Conservation (phyloP, 495 filamentous ascomycete species). For the Chaetomium tenue region DNA sequence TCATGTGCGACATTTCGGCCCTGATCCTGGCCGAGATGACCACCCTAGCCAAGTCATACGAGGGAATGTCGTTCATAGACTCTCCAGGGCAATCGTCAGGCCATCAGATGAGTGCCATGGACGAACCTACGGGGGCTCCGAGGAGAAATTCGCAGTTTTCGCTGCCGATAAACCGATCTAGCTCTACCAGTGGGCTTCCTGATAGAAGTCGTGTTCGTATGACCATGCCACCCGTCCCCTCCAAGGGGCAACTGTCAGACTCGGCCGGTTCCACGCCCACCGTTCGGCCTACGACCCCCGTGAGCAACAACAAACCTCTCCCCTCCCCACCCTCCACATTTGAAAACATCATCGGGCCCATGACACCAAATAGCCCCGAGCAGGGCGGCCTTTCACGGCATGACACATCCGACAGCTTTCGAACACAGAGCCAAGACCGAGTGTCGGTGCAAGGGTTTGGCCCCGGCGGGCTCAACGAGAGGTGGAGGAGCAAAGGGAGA, state of each 20-base stretch:
- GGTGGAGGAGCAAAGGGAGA: constrained; percentile 77
- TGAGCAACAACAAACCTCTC: constrained; percentile 43
- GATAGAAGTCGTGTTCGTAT: constrained; percentile 61
- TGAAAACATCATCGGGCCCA: constrained; percentile 62
- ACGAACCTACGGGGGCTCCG: constrained; percentile 37
- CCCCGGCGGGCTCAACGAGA: constrained; percentile 66
- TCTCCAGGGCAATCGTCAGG: constrained; percentile 58
- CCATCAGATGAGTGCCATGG: constrained; percentile 41
- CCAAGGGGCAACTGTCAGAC: constrained; percentile 36
- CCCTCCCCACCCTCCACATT: constrained; percentile 66
- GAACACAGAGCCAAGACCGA: constrained; percentile 66
- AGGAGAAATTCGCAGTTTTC: constrained; percentile 58
- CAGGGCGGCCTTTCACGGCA: constrained; percentile 31
- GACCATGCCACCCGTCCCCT: constrained; percentile 68
- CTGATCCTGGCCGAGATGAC: constrained; percentile 83
- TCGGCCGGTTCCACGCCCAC: constrained; percentile 48
- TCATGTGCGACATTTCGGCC: constrained; percentile 89
- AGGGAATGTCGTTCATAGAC: constrained; percentile 74
- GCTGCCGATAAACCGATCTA: constrained; percentile 45
- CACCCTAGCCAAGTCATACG: constrained; percentile 78
- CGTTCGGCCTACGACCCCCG: constrained; percentile 53
- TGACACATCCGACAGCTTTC: constrained; percentile 38
- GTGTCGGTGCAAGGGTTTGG: constrained; percentile 84
- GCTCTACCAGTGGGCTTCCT: constrained; percentile 46
- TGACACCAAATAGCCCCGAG: constrained; percentile 38